These are phyloP conservation scores for Phytophthora sp. DNA, from an alignment of 352 stramenopile species.

Conservation along the genomic window DNA sequence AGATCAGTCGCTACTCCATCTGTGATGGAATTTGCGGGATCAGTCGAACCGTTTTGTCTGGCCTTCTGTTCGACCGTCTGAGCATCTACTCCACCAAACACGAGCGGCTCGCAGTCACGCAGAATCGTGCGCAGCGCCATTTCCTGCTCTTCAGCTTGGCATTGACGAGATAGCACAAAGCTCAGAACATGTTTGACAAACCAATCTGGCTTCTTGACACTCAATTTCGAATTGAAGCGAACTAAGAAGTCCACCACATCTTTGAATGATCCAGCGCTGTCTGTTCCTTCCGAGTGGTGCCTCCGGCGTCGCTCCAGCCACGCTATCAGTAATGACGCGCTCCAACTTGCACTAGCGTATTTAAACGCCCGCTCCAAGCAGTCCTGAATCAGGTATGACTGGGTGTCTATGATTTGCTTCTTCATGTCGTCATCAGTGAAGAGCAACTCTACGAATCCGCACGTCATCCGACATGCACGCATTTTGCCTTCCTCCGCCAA, in stretches of 20 bases:
- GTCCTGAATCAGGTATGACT: slow-evolving; percentile 48
- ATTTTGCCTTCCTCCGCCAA: slow-evolving; percentile 54
- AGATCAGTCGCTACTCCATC: slow-evolving; percentile 11
- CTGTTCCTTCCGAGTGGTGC: slow-evolving; percentile 1
- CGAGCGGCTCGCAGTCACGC: slow-evolving; percentile 44
- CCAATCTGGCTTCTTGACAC: slow-evolving; percentile 75
- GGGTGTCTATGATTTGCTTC: slow-evolving; percentile 26
- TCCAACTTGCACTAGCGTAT: slow-evolving; percentile 44
- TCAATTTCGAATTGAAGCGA: slow-evolving; percentile 54
- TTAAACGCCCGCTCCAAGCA: slow-evolving; percentile 62
- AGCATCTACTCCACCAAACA: slow-evolving; percentile 50
- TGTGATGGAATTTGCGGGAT: not conserved
- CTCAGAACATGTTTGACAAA: slow-evolving; percentile 71
- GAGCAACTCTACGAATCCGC: slow-evolving; percentile 50
- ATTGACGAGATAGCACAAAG: slow-evolving; percentile 51
- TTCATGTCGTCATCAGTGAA: slow-evolving; percentile 39
- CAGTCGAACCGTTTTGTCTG: slow-evolving; percentile 26
- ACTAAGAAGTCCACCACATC: slow-evolving; percentile 50
- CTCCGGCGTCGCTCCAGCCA: slow-evolving; percentile 34
- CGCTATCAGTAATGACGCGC: slow-evolving; percentile 41
- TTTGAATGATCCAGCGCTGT: slow-evolving; percentile 17
- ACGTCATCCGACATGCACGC: slow-evolving; percentile 42
- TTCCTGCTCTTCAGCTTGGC: slow-evolving; percentile 33
- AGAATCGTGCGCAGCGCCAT: slow-evolving; percentile 42
- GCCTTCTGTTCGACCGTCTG: slow-evolving; percentile 13